Conservation (phyloP, 306 rosid genomes). For the Corylus americana region DNA sequence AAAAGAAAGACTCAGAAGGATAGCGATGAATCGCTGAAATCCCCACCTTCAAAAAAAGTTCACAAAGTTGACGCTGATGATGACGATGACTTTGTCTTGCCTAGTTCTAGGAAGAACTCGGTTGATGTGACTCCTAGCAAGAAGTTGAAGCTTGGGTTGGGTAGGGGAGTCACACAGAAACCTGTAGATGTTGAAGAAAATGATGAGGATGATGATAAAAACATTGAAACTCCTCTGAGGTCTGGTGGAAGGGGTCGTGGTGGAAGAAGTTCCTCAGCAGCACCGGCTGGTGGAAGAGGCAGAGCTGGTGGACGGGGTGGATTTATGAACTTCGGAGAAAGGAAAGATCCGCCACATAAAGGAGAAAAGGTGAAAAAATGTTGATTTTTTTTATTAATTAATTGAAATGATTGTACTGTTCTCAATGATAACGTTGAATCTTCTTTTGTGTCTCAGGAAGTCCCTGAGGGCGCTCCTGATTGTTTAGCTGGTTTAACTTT, state of each 20-base stretch:
- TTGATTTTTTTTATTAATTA: conserved; percentile 18
- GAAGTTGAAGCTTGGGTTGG: conserved; percentile 71
- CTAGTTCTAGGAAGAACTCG: conserved; percentile 41
- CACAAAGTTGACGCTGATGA: conserved; percentile 45
- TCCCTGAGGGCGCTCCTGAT: conserved; percentile 90
- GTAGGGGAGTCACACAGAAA: conserved; percentile 56
- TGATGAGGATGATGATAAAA: conserved; percentile 59
- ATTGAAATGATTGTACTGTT: conserved; percentile 12
- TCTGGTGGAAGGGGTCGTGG: conserved; percentile 82
- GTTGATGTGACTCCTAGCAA: conserved; percentile 61
- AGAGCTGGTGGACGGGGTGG: conserved; percentile 95
- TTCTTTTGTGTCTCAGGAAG: conserved; percentile 63
- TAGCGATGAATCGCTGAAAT: conserved; percentile 34
- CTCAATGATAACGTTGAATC: conserved; percentile 26
- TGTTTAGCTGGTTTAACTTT: conserved; percentile 86
- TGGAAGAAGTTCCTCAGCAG: conserved; percentile 65
- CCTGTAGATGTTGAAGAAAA: conserved; percentile 51
- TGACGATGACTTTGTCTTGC: conserved; percentile 45
- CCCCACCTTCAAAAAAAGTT: conserved; percentile 44
- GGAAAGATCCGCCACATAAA: conserved; percentile 95
- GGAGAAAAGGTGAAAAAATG: conserved; percentile 80
- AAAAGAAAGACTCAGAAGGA: conserved; percentile 67
- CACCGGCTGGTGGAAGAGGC: conserved; percentile 76
- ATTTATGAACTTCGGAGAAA: conserved; percentile 92
- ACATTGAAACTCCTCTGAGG: conserved; percentile 40